Percentiles rank a stretch among this genome's conserved stretches.
Evolutionary conservation across 192 early-diverging fungal species (phyloP).

Genomic region (Martensiomyces pterosporus): DNA sequence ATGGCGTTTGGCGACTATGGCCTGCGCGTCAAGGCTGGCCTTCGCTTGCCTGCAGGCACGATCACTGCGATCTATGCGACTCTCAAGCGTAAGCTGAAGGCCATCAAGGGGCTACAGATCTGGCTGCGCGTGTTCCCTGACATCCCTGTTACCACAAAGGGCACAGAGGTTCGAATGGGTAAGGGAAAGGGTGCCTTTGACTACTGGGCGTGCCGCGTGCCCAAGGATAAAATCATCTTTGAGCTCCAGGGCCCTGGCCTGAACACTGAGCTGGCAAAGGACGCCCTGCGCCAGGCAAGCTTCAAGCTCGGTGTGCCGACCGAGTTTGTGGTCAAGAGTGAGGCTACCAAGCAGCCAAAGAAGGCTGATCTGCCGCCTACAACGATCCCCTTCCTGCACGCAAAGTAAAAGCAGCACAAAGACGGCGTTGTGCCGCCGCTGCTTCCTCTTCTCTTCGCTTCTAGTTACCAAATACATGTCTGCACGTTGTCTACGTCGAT

Average conservation of each 20-base stretch:
- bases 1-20: constrained; percentile 90
- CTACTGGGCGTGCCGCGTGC: constrained; percentile 87
- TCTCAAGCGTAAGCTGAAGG: constrained; percentile 76
- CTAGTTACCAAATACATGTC: too few relatives aligned
- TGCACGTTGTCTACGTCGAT: too few relatives aligned
- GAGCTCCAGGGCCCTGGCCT: constrained; percentile 78
- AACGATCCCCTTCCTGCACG: constrained; percentile 42
- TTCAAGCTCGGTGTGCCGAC: constrained; percentile 45
- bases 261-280: constrained; percentile 61
- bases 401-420: constrained; percentile 28
- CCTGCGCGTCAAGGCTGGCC: constrained; percentile 80
- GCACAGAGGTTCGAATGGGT: constrained; percentile 93
- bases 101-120: constrained; percentile 80
- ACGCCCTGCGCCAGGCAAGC: constrained; percentile 41
- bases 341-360: constrained; percentile 41
- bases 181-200: constrained; percentile 95
- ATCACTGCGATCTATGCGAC: constrained; percentile 72
- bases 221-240: constrained; percentile 83
- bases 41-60: constrained; percentile 76
- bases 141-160: constrained; percentile 88
- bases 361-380: constrained; percentile 41
- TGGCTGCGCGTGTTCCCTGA: constrained; percentile 89
- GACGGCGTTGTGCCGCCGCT: too few relatives aligned
- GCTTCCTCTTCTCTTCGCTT: too few relatives aligned
- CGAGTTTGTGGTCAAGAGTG: constrained; percentile 39